phyloP scores from a whole-genome alignment of 179 eudicot genomes.

The Corrigiola litoralis region DNA sequence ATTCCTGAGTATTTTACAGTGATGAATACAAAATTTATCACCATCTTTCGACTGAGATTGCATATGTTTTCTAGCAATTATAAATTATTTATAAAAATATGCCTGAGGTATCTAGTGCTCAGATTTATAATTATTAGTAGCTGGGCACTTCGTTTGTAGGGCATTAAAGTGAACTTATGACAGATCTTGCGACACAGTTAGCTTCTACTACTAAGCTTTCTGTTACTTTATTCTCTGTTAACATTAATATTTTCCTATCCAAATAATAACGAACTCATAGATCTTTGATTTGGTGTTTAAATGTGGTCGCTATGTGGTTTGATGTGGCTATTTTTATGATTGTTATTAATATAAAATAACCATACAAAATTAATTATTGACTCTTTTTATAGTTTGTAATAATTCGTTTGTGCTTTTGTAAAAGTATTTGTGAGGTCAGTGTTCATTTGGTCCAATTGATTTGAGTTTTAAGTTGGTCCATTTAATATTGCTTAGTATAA shows the following conservation, averaged over 20 bases:
- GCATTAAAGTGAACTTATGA: conserved; percentile 19
- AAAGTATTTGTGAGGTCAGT: no score
- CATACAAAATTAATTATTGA: no score
- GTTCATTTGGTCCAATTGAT: no score
- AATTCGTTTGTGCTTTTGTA: no score
- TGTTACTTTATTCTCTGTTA: conserved; percentile 35
- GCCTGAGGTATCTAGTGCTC: conserved; percentile 43
- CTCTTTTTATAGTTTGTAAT: no score
- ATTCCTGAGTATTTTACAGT: conserved; percentile 23
- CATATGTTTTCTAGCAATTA: not conserved
- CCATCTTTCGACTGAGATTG: conserved; percentile 66
- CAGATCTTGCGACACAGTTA: conserved; percentile 47
- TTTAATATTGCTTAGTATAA: no score
- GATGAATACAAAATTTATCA: conserved; percentile 29
- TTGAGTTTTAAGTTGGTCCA: no score
- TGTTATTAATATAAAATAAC: no score
- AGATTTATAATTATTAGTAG: conserved; percentile 4
- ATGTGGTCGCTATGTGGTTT: no score
- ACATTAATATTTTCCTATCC: not conserved
- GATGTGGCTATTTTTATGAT: no score
- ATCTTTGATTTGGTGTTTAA: no score
- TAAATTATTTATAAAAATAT: not conserved
- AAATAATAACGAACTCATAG: not conserved
- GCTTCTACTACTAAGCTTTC: conserved; percentile 30
- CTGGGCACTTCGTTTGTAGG: conserved; percentile 35